Base-by-base conservation (phyloP, 208 protist genomes). In the Sergeia podlipaevii region DNA sequence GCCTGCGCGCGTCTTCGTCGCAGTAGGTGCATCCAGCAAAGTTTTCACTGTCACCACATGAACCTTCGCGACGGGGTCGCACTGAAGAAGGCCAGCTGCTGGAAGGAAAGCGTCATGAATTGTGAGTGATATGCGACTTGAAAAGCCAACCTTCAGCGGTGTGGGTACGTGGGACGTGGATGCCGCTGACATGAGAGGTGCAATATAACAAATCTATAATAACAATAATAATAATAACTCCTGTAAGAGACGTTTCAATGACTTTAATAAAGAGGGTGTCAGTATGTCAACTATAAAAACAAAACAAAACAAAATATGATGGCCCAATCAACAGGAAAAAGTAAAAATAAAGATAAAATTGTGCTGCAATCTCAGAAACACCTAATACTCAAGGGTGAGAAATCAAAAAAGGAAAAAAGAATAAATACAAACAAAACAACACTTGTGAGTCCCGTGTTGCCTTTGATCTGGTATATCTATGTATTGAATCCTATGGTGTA, bases 101-200 rank as follows among this genome's bases (percentile, higher is more conserved):
- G 76, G 54, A 34, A 95, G 68, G 51, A 88, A 91, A 2, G 73
- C 87, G 32, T 74, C 52, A 34, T 91, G 87, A 17, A 95, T 57
- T 1, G 69, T 90, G 7, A 95, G 62, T 32, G 84, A 63, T 7
- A 95, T 66, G 6, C 59, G 57, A 45, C 73, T 90, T 57, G 77
- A 71, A 62, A 95, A 95, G 15, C 59, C 60, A 42, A 87, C 81
- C 8, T 51, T 46, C 8, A 94, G 41, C 0, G 87, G 76, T 11
- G 60, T 56, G 27, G 41, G 13, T 47, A 47, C 17, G 18, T 23
- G 38, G 27, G 48, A 10, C 30, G 43, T 46, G 23, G 45, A 27
- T 23, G 37, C 42, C 10, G n/a, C 53, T 56, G 63, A 60, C 17
- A 44, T 21, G 8, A 15, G 27, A 23, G 41, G 36, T 21, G 17